phyloP scores from a whole-genome alignment of 805 yeast species.

The Candida nitratophila region DNA sequence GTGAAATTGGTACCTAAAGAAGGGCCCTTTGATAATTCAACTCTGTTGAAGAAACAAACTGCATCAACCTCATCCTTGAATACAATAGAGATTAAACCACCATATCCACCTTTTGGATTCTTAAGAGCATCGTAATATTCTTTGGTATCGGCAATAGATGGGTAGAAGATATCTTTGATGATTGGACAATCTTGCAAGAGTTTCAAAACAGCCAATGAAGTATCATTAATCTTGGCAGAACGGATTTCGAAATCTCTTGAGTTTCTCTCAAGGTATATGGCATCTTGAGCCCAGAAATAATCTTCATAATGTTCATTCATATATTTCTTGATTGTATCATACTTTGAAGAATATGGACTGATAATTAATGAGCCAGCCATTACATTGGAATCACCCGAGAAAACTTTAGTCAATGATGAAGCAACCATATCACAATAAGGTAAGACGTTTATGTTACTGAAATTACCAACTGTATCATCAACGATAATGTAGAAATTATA shows the following conservation, averaged over 20 bases:
- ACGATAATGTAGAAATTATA: slow-evolving; percentile 74
- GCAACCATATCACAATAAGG: slow-evolving; percentile 84
- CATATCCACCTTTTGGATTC: slow-evolving; percentile 76
- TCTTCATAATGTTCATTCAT: slow-evolving; percentile 59
- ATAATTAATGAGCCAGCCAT: slow-evolving; percentile 88
- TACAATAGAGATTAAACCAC: slow-evolving; percentile 73
- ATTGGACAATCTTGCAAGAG: slow-evolving; percentile 43
- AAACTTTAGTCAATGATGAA: slow-evolving; percentile 83
- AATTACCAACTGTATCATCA: slow-evolving; percentile 94
- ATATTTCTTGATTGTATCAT: slow-evolving; percentile 40
- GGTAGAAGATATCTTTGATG: slow-evolving; percentile 66
- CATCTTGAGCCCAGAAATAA: slow-evolving; percentile 88
- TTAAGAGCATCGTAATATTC: slow-evolving; percentile 65
- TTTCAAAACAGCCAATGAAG: slow-evolving; percentile 47
- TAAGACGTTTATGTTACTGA: slow-evolving; percentile 72
- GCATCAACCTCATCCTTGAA: slow-evolving; percentile 63
- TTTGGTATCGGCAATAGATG: slow-evolving; percentile 47
- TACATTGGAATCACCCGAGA: slow-evolving; percentile 91
- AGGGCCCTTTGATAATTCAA: slow-evolving; percentile 77
- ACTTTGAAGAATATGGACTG: slow-evolving; percentile 56
- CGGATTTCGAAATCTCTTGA: slow-evolving; percentile 80
- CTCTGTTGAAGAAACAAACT: slow-evolving; percentile 62
- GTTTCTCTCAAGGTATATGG: slow-evolving; percentile 84
- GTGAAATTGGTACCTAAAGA: slow-evolving; percentile 87
- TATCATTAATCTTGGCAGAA: slow-evolving; percentile 48